Conservation (phyloP, 176 grass and related monocot species). For the Panicum miliaceum region DNA sequence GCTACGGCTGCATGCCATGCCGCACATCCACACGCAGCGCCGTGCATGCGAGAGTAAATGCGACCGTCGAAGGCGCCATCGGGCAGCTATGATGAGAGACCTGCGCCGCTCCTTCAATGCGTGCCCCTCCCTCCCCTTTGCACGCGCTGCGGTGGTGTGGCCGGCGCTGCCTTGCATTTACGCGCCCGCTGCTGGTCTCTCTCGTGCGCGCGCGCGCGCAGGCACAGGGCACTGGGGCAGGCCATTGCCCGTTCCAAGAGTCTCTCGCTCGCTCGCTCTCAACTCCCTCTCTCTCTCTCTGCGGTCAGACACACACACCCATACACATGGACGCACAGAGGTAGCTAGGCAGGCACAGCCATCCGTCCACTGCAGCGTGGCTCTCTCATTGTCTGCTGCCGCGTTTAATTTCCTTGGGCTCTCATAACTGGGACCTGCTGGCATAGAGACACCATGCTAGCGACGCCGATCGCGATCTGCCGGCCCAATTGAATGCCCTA, state of each 20-base stretch:
- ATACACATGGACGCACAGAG: not conserved
- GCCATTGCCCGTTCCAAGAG: constrained; percentile 5
- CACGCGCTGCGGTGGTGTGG: not conserved
- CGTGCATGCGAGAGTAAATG: constrained; percentile 44
- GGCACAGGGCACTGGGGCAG: not conserved
- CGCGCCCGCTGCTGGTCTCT: not conserved
- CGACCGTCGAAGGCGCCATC: not conserved
- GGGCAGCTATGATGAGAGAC: constrained; percentile 50
- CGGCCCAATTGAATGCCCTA: constrained; percentile 1
- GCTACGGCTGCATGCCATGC: not conserved
- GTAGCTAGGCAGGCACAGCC: too few species aligned
- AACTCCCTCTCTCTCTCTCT: not conserved
- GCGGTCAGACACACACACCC: not conserved
- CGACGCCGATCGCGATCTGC: not conserved
- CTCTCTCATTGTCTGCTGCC: not conserved
- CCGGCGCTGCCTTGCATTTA: constrained; percentile 34
- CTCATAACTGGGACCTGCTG: not conserved
- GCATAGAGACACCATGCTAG: too few species aligned
- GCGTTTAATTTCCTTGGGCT: not conserved
- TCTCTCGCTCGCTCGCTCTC: not conserved
- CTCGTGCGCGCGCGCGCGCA: constrained; percentile 9
- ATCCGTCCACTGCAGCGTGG: not conserved
- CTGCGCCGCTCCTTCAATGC: constrained; percentile 49
- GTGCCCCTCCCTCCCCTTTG: not conserved
- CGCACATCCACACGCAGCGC: constrained; percentile 2